These are phyloP conservation scores for Rhodotorula sp. DNA, from an alignment of 1,284 basidiomycete species.

Conservation along the genomic window DNA sequence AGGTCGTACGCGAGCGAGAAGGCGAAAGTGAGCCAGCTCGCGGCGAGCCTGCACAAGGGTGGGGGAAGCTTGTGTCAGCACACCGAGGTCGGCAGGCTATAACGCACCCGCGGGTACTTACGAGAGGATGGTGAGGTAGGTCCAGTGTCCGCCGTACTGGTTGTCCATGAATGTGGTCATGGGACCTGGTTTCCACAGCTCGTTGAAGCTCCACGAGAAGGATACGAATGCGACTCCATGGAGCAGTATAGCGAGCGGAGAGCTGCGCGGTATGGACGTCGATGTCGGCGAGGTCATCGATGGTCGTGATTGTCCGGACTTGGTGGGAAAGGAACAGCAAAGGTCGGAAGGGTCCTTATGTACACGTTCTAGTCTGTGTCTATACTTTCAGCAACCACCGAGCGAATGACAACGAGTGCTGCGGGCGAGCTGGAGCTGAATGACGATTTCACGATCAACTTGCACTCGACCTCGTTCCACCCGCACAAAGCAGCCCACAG, in stretches of 20 bases:
- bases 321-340: neutral
- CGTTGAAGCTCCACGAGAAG: slow-evolving; percentile 25
- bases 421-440: neutral
- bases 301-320: neutral
- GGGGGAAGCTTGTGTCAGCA: neutral
- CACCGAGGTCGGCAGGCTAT: slow-evolving; percentile 36
- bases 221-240: slow-evolving; percentile 45
- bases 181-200: slow-evolving; percentile 12
- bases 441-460: neutral
- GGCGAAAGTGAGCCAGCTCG: slow-evolving; percentile 25
- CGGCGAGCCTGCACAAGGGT: slow-evolving; percentile 20
- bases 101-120: slow-evolving; percentile 48
- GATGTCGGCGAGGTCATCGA: neutral
- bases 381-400: too few relatives aligned
- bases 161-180: slow-evolving; percentile 12
- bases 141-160: slow-evolving; percentile 14
- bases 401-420: too few relatives aligned
- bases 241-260: slow-evolving; percentile 48
- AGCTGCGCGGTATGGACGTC: slow-evolving; percentile 1
- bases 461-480: neutral
- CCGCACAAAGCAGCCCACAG: too few relatives aligned
- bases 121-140: slow-evolving; percentile 50
- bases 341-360: neutral
- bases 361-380: too few relatives aligned
- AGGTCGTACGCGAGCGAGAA: slow-evolving; percentile 37